Conservation (phyloP, 2,329 filamentous ascomycete species). For the Pestalotiopsis sp. region DNA sequence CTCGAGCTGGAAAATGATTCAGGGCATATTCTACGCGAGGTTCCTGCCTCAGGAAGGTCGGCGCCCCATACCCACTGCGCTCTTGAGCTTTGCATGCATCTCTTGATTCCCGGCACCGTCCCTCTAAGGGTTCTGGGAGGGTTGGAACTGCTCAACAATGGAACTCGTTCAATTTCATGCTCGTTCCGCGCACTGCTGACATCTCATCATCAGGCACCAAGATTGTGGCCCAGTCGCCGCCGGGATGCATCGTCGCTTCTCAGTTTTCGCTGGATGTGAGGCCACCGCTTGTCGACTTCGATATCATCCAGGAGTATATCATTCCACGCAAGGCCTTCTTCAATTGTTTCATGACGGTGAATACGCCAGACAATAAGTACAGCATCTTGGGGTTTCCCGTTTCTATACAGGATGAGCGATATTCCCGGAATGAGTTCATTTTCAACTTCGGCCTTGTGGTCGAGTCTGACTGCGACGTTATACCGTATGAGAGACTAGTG, state of each 20-base stretch:
- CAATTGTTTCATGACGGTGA: conserved; percentile 84
- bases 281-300: conserved; percentile 78
- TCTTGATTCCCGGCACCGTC: background rate
- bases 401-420: conserved; percentile 79
- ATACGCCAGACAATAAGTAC: conserved; percentile 70
- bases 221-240: conserved; percentile 64
- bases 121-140: no score
- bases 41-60: conserved; percentile 69
- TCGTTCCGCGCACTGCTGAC: conserved; percentile 17
- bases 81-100: background rate
- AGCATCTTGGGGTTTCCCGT: conserved; percentile 87
- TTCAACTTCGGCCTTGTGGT: conserved; percentile 96
- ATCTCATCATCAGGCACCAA: conserved; percentile 53
- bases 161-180: background rate
- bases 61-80: conserved; percentile 1
- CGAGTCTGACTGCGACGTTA: conserved; percentile 66
- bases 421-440: conserved; percentile 93
- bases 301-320: conserved; percentile 86
- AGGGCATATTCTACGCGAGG: conserved; percentile 71
- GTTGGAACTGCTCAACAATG: no score
- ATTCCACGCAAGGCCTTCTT: conserved; percentile 95
- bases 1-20: conserved; percentile 54
- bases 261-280: conserved; percentile 42
- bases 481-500: conserved; percentile 82
- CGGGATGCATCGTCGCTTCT: conserved; percentile 60